A percentile compares a stretch with the other conserved stretches of the same genome.
These are phyloP conservation scores for Lepidium africanum DNA, from an alignment of 345 rosid genomes.

Conservation along the genomic window DNA sequence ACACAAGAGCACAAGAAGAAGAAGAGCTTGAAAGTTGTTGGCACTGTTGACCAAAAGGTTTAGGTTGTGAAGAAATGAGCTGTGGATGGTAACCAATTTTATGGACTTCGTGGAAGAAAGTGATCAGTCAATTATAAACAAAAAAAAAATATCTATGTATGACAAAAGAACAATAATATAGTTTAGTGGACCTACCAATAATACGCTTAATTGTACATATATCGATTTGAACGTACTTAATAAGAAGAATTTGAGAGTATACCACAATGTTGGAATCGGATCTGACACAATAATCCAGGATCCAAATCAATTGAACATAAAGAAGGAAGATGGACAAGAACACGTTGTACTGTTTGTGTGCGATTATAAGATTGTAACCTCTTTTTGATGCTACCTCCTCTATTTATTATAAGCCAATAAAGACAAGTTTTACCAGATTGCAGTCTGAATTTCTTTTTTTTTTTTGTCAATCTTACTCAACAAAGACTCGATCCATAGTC, in stretches of 20 bases:
- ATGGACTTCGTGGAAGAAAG: neutral
- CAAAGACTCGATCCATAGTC: too few species aligned
- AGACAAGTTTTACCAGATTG: too few species aligned
- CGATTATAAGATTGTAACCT: too few species aligned
- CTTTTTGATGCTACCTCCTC: too few species aligned
- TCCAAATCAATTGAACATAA: too few species aligned
- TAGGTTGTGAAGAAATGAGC: constrained; percentile 7
- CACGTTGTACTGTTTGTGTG: too few species aligned
- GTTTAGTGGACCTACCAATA: constrained; percentile 22
- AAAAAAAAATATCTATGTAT: neutral
- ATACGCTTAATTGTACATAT: neutral
- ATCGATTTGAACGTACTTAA: neutral
- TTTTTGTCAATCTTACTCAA: too few species aligned
- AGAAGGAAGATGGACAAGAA: too few species aligned
- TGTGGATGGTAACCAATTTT: constrained; percentile 14
- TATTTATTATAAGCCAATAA: too few species aligned
- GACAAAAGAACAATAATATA: constrained; percentile 14
- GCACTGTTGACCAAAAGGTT: constrained; percentile 18
- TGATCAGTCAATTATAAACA: neutral
- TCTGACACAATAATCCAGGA: too few species aligned
- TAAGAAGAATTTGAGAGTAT: neutral
- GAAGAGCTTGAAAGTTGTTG: constrained; percentile 13
- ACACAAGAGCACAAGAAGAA: neutral
- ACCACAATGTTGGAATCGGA: too few species aligned
- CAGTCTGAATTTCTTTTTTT: too few species aligned